These are phyloP conservation scores for Ogataea trehaloabstinens DNA, from an alignment of 805 yeast species.

Conservation along the genomic window DNA sequence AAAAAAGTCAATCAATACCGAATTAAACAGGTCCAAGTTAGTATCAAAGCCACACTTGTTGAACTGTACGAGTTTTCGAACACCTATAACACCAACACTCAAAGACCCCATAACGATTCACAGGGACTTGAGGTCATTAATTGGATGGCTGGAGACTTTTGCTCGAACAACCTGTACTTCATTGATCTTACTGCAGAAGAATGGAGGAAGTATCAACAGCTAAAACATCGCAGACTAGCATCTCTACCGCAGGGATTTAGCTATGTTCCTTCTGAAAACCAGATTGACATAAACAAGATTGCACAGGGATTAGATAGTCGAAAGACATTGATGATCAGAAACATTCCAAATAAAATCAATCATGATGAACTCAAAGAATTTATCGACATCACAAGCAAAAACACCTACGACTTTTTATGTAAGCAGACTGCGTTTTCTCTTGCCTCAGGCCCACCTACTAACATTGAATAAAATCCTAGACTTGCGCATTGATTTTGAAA, in stretches of 20 bases:
- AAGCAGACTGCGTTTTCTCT: slow-evolving; percentile 11
- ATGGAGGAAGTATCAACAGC: slow-evolving; percentile 22
- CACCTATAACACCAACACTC: not conserved
- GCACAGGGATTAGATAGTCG: slow-evolving; percentile 41
- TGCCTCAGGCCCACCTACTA: not conserved
- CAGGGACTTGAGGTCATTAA: slow-evolving; percentile 10
- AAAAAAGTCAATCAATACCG: slow-evolving; percentile 13
- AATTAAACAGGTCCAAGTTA: slow-evolving; percentile 11
- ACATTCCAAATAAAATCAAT: slow-evolving; percentile 51
- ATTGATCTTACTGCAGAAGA: slow-evolving; percentile 16
- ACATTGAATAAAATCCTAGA: slow-evolving; percentile 24
- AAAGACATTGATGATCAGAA: slow-evolving; percentile 51
- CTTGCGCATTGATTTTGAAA: slow-evolving; percentile 50
- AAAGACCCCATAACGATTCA: not conserved
- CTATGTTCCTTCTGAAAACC: slow-evolving; percentile 32
- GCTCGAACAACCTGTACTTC: slow-evolving; percentile 1
- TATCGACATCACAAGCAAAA: slow-evolving; percentile 43
- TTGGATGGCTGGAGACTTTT: slow-evolving; percentile 18
- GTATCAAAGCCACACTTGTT: slow-evolving; percentile 22
- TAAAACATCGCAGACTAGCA: slow-evolving; percentile 24
- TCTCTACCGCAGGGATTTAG: slow-evolving; percentile 23
- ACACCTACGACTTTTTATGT: slow-evolving; percentile 40
- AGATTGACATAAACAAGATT: slow-evolving; percentile 40
- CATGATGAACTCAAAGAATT: slow-evolving; percentile 44
- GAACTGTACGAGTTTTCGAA: slow-evolving; percentile 17